Percentiles rank a stretch among this genome's conserved stretches.
Evolutionary conservation across 2,329 filamentous ascomycete species (phyloP).

Genomic region (Alternaria sp.): DNA sequence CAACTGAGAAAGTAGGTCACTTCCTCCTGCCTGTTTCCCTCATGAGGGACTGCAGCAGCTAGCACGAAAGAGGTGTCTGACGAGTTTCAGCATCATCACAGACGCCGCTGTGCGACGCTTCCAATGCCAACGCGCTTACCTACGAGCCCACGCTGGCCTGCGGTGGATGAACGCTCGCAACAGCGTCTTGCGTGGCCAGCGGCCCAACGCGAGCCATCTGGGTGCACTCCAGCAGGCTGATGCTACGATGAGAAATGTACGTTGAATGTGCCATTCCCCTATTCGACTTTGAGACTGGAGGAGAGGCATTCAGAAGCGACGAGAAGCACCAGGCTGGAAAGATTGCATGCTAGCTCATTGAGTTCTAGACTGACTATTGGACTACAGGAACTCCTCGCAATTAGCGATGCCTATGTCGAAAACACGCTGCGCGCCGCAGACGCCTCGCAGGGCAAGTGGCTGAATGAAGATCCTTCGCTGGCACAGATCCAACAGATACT

Average conservation of each 20-base stretch:
- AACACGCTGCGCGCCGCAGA: conserved; percentile 63
- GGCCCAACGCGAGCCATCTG: conserved; percentile 55
- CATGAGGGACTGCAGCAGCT: neutral
- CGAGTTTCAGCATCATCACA: conserved; percentile 60
- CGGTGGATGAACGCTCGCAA: conserved; percentile 64
- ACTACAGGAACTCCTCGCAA: conserved; percentile 60
- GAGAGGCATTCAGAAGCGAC: neutral
- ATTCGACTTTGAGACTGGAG: neutral
- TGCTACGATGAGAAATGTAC: conserved; percentile 56
- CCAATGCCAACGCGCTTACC: conserved; percentile 66
- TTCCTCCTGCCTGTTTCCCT: neutral
- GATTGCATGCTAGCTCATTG: conserved; percentile 10
- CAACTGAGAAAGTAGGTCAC: conserved; percentile 61
- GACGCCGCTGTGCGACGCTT: conserved; percentile 67
- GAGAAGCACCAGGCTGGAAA: neutral
- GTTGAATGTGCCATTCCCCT: conserved; percentile 19
- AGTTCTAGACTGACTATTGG: neutral
- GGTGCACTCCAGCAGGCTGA: conserved; percentile 57
- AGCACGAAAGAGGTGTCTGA: conserved; percentile 18
- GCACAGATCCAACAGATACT: conserved; percentile 54
- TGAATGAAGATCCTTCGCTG: conserved; percentile 65
- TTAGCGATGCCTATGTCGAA: conserved; percentile 64
- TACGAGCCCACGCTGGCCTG: conserved; percentile 63
- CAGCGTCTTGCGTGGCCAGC: conserved; percentile 58
- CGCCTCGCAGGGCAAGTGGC: conserved; percentile 64